Percentiles rank a stretch among this genome's conserved stretches.
Conservation (phyloP, 129 eudicot genomes). For the Helianthus tuberosus region DNA sequence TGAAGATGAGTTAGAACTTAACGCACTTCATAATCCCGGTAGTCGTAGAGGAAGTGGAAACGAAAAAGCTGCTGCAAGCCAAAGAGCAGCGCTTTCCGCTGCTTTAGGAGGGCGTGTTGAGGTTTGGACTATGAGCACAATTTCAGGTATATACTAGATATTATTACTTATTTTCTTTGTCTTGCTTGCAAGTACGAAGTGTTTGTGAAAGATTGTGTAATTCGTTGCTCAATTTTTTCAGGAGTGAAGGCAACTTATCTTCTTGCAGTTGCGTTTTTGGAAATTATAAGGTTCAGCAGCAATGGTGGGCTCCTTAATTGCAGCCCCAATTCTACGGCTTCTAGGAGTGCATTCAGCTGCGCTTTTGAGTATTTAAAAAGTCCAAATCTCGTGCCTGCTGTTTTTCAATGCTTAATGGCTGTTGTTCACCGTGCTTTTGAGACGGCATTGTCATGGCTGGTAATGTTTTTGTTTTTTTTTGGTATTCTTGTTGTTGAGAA, state of each 20-base stretch:
- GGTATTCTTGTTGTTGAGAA: background rate
- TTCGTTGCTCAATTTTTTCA: constrained; percentile 33
- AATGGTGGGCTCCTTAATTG: constrained; percentile 96
- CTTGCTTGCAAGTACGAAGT: background rate
- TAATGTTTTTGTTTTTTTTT: constrained; percentile 22
- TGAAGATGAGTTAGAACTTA: constrained; percentile 99
- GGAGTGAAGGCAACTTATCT: constrained; percentile 99
- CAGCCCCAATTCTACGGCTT: constrained; percentile 60
- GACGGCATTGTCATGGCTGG: constrained; percentile 89
- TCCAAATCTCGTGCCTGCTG: constrained; percentile 90
- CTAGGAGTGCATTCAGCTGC: constrained; percentile 97
- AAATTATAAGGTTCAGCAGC: constrained; percentile 97
- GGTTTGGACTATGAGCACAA: constrained; percentile 87
- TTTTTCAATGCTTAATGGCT: constrained; percentile 95
- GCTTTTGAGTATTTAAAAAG: constrained; percentile 95
- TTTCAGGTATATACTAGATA: constrained; percentile 64
- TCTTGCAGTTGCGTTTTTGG: constrained; percentile 93
- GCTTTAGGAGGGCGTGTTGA: constrained; percentile 97
- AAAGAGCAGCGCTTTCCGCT: constrained; percentile 97
- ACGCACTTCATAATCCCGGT: constrained; percentile 98
- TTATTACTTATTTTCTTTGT: background rate
- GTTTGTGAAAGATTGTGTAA: background rate
- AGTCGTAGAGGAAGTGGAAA: constrained; percentile 97
- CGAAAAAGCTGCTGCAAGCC: constrained; percentile 91
- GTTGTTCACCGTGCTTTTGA: constrained; percentile 88